Evolutionary conservation across 352 stramenopile species (phyloP).

Genomic region (Pythium vanterpoolii): DNA sequence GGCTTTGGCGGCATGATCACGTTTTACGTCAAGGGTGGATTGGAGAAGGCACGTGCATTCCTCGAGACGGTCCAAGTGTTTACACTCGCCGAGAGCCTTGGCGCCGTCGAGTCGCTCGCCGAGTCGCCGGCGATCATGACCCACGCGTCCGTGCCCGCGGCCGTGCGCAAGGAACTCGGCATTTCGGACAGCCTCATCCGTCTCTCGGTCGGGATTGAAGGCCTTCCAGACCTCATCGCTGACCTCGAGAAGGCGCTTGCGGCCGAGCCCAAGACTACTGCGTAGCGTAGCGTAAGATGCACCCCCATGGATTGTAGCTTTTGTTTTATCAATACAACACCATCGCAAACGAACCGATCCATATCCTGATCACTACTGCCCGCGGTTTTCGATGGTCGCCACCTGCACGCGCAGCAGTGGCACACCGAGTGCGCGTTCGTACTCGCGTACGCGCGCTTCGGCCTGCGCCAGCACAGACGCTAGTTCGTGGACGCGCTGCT

Average conservation of each 20-base stretch:
- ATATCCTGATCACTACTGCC: constrained; percentile 6
- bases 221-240: constrained; percentile 88
- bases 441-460: constrained; percentile 35
- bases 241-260: constrained; percentile 82
- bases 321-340: not conserved
- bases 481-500: constrained; percentile 33
- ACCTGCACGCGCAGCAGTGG: constrained; percentile 45
- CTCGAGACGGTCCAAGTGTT: constrained; percentile 93
- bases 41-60: constrained; percentile 84
- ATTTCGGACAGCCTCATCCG: constrained; percentile 93
- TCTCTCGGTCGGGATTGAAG: constrained; percentile 91
- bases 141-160: constrained; percentile 89
- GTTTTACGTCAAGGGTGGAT: constrained; percentile 92
- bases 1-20: constrained; percentile 87
- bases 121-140: constrained; percentile 95
- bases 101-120: constrained; percentile 90
- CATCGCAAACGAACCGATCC: not conserved
- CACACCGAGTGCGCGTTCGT: constrained; percentile 43
- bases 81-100: constrained; percentile 94
- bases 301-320: not conserved
- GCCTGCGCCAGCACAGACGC: constrained; percentile 34
- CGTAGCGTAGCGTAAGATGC: constrained; percentile 4
- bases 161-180: constrained; percentile 85
- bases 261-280: constrained; percentile 38
- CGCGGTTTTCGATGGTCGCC: constrained; percentile 28